These are phyloP conservation scores for Micractinium conductrix DNA, from an alignment of 139 green algal species.

Conservation along the genomic window DNA sequence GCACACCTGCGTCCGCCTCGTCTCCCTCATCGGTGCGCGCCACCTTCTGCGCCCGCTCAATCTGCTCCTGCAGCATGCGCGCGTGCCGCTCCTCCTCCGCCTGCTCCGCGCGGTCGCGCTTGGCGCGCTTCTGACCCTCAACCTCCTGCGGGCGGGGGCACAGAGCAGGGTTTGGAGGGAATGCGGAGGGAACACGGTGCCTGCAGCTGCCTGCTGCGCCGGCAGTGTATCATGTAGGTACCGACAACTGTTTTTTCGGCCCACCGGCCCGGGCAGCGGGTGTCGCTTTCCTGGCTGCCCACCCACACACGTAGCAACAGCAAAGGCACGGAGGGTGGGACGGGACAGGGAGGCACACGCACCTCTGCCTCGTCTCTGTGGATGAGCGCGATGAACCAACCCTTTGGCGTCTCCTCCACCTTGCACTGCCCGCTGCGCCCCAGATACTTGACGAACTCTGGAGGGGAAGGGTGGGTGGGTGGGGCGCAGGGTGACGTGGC, in stretches of 20 bases:
- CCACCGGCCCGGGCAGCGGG: too few species aligned
- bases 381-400: conserved; percentile 88
- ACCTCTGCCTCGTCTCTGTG: conserved; percentile 53
- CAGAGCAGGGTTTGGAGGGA: background rate
- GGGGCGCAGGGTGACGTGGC: too few species aligned
- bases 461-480: too few species aligned
- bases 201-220: too few species aligned
- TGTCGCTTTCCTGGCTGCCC: too few species aligned
- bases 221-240: too few species aligned
- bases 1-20: too few species aligned
- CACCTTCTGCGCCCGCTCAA: conserved; percentile 59
- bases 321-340: too few species aligned
- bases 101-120: conserved; percentile 58
- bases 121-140: conserved; percentile 53
- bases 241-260: too few species aligned
- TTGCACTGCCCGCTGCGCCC: conserved; percentile 79
- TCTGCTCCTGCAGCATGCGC: conserved; percentile 57
- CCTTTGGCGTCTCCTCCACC: conserved; percentile 95
- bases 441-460: conserved; percentile 90
- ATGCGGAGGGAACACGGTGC: too few species aligned
- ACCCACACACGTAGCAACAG: too few species aligned
- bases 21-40: conserved; percentile 41
- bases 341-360: background rate
- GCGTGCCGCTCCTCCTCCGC: conserved; percentile 57
- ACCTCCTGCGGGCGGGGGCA: conserved; percentile 39